phyloP scores from a whole-genome alignment of 176 grass and related monocot genomes.

The Poa annua region DNA sequence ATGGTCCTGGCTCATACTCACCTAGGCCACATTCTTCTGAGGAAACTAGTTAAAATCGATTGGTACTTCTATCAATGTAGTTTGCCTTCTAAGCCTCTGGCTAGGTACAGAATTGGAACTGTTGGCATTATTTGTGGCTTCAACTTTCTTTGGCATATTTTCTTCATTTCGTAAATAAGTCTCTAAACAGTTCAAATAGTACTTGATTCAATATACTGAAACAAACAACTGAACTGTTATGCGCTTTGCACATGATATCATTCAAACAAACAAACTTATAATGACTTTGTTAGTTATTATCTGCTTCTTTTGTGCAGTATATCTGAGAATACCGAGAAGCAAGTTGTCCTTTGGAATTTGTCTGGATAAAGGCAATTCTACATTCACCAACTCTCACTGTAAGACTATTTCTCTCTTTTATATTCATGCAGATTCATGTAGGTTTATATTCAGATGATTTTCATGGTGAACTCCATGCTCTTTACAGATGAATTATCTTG shows the following conservation, averaged over 20 bases:
- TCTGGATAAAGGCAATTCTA: conserved; percentile 21
- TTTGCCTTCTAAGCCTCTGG: conserved; percentile 22
- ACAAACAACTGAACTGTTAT: conserved; percentile 20
- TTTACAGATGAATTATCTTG: conserved; percentile 79
- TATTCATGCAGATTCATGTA: conserved; percentile 33
- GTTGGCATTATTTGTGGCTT: conserved; percentile 6
- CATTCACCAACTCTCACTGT: neutral
- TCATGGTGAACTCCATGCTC: conserved; percentile 15
- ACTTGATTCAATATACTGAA: neutral
- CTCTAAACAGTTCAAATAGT: conserved; percentile 11
- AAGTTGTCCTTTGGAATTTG: conserved; percentile 32
- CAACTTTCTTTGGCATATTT: neutral
- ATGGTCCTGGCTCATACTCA: neutral
- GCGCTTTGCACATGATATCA: conserved; percentile 21
- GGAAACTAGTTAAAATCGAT: neutral
- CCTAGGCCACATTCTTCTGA: neutral
- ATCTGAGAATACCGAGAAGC: conserved; percentile 20
- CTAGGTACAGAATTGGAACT: neutral
- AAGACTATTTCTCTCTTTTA: conserved; percentile 15
- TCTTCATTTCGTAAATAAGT: conserved; percentile 11
- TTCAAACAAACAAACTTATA: neutral
- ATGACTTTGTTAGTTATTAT: conserved; percentile 19
- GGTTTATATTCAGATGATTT: conserved; percentile 26
- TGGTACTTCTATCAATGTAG: conserved; percentile 9
- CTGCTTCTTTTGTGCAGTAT: conserved; percentile 21